Percentiles rank a stretch among this genome's conserved stretches.
These are phyloP conservation scores for Pleurozium schreberi DNA, from an alignment of 225 moss, liverwort and hornwort genomes.

Conservation along the genomic window DNA sequence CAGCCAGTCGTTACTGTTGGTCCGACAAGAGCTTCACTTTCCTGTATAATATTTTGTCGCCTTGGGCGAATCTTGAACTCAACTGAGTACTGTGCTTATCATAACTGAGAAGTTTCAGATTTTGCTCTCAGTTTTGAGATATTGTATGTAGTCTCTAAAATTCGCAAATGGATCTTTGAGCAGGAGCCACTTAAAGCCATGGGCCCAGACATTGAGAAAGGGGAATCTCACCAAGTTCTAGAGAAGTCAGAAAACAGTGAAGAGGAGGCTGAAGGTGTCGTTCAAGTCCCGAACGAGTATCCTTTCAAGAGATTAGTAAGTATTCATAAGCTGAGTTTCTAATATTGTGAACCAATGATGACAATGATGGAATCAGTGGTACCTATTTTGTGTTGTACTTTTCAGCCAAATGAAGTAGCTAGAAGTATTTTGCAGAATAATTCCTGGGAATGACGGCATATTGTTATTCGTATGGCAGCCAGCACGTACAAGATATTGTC, in stretches of 20 bases:
- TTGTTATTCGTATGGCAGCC: slow-evolving; percentile 30
- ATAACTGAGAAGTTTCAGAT: not conserved
- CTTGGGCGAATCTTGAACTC: not conserved
- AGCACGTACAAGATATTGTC: slow-evolving; percentile 42
- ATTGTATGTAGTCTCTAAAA: not conserved
- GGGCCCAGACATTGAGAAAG: slow-evolving; percentile 13
- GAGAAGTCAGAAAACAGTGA: slow-evolving; percentile 8
- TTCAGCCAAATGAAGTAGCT: not conserved
- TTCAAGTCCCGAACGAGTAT: slow-evolving; percentile 3
- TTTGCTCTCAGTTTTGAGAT: not conserved
- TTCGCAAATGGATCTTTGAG: not conserved
- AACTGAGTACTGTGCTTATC: not conserved
- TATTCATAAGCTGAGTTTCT: not conserved
- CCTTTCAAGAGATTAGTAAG: slow-evolving; percentile 28
- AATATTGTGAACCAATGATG: not conserved
- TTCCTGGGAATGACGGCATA: not conserved
- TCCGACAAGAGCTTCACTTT: not conserved
- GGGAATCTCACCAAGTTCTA: slow-evolving; percentile 6
- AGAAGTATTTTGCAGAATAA: not conserved
- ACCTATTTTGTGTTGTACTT: not conserved
- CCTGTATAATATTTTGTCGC: not conserved
- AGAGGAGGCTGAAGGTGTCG: slow-evolving; percentile 12
- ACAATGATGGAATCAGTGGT: not conserved
- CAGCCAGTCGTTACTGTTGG: not conserved
- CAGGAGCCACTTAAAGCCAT: slow-evolving; percentile 24